Conservation (phyloP, 257 asterid species). For the Solanum neorickii region DNA sequence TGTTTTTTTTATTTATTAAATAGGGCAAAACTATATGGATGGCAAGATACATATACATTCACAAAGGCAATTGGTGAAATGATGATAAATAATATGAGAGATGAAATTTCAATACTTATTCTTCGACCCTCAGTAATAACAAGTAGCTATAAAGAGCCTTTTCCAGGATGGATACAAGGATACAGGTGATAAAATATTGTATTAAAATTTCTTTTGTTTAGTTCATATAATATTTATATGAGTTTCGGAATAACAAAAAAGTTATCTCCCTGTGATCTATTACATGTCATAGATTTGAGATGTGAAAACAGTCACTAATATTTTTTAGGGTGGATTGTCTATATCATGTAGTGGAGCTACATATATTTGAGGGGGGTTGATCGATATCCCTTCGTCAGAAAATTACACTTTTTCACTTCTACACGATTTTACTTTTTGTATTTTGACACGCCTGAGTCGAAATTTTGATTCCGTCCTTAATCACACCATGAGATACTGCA, state of each 20-base stretch:
- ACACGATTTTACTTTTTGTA: no score
- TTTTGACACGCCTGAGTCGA: no score
- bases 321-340: background rate
- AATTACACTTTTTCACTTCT: background rate
- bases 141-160: constrained; percentile 26
- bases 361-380: background rate
- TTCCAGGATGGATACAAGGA: constrained; percentile 66
- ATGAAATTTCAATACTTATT: constrained; percentile 31
- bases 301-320: background rate
- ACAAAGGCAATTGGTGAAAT: constrained; percentile 51
- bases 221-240: background rate
- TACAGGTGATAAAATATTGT: constrained; percentile 10
- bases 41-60: constrained; percentile 29
- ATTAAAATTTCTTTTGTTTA: background rate
- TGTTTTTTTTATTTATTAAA: background rate
- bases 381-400: no score
- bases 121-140: constrained; percentile 34
- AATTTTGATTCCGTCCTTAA: no score
- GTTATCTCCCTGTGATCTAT: no score
- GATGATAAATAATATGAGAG: constrained; percentile 28
- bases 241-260: no score
- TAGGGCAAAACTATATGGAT: constrained; percentile 29
- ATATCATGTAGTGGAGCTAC: background rate
- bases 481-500: background rate
- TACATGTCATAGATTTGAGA: background rate